These are phyloP conservation scores for Calonectria hongkongensis DNA, from an alignment of 2,329 filamentous ascomycete species.

Conservation along the genomic window DNA sequence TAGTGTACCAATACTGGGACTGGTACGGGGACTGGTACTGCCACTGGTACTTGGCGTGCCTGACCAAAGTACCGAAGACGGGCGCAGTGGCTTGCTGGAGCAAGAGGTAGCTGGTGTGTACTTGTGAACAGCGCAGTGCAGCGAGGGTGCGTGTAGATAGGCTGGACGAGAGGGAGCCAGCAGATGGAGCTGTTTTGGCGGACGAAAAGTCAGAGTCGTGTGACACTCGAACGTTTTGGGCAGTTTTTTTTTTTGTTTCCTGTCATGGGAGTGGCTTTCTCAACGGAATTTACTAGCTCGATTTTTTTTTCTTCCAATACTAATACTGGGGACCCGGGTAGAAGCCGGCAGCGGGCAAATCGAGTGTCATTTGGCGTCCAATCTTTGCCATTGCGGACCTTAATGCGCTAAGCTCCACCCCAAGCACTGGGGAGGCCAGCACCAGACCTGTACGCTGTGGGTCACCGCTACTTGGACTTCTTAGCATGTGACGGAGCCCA, in stretches of 20 bases:
- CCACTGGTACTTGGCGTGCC: conserved; percentile 7
- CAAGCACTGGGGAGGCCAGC: conserved; percentile 24
- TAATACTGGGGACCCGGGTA: conserved; percentile 30
- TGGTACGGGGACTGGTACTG: neutral
- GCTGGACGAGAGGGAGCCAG: conserved; percentile 31
- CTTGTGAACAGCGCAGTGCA: neutral
- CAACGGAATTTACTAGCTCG: conserved; percentile 31
- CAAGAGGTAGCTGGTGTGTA: conserved; percentile 20
- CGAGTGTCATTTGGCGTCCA: conserved; percentile 24
- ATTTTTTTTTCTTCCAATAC: conserved; percentile 19
- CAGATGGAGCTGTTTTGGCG: conserved; percentile 19
- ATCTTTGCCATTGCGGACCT: conserved; percentile 8
- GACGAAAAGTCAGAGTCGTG: conserved; percentile 46
- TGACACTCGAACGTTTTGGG: conserved; percentile 46
- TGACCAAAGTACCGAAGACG: conserved; percentile 17
- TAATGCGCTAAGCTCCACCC: conserved; percentile 24
- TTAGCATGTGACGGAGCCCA: conserved; percentile 33
- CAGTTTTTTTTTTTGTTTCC: conserved; percentile 39
- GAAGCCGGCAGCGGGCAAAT: conserved; percentile 29
- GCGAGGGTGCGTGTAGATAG: conserved; percentile 8
- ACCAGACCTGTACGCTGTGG: conserved; percentile 25
- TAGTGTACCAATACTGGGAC: neutral
- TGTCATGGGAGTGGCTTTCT: conserved; percentile 39
- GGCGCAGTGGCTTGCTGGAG: conserved; percentile 9
- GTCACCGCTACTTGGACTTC: conserved; percentile 25